Evolutionary conservation across 2,329 filamentous ascomycete species (phyloP).

Genomic region (Phyllosticta paracitricarpa): DNA sequence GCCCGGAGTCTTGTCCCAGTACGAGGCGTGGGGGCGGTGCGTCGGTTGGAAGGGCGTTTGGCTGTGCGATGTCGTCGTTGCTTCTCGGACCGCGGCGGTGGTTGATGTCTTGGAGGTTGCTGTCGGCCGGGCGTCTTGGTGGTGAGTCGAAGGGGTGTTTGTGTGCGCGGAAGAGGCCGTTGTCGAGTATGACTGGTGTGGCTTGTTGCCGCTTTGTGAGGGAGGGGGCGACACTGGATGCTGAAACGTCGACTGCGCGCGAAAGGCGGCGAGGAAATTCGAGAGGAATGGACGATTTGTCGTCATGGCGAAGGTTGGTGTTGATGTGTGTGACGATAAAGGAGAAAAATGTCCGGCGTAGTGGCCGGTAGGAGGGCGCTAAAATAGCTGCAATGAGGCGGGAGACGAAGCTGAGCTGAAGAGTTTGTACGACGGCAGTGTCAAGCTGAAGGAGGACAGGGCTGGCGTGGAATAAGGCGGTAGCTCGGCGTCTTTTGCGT

Average conservation of each 20-base stretch:
- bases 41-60: conserved; percentile 24
- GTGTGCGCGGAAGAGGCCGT: conserved; percentile 25
- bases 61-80: conserved; percentile 19
- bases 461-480: neutral
- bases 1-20: conserved; percentile 6
- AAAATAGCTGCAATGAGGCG: neutral
- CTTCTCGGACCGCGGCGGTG: neutral
- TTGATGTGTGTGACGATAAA: neutral
- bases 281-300: conserved; percentile 48
- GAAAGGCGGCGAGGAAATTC: conserved; percentile 58
- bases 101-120: neutral
- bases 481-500: neutral
- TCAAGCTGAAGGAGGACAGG: neutral
- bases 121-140: neutral
- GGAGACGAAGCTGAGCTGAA: neutral
- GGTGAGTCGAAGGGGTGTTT: neutral
- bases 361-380: neutral
- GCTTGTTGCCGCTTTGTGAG: conserved; percentile 24
- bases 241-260: conserved; percentile 51
- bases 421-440: neutral
- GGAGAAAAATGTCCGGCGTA: neutral
- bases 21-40: neutral
- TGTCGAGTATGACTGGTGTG: conserved; percentile 20
- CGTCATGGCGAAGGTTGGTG: conserved; percentile 3
- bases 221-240: conserved; percentile 35